Percentiles rank a stretch among this genome's conserved stretches.
Evolutionary conservation across 2,329 filamentous ascomycete species (phyloP).

Genomic region (Dryadomyces quercus-mongolicae): DNA sequence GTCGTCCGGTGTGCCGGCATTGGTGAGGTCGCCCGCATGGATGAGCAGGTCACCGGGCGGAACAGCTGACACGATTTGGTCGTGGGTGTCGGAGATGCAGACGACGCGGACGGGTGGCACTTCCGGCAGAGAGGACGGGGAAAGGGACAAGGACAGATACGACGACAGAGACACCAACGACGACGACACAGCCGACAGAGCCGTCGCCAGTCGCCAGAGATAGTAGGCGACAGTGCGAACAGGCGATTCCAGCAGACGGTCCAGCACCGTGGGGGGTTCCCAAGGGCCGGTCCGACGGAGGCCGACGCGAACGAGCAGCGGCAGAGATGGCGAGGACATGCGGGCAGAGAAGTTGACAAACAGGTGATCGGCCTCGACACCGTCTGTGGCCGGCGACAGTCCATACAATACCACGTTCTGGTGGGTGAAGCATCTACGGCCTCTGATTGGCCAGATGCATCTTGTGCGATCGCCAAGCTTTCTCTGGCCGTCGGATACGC

Average conservation of each 20-base stretch:
- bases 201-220: slow-evolving; percentile 52
- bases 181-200: slow-evolving; percentile 36
- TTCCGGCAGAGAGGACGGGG: slow-evolving; percentile 40
- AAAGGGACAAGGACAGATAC: slow-evolving; percentile 33
- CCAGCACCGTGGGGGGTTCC: slow-evolving; percentile 35
- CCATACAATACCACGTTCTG: too few species aligned
- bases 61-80: slow-evolving; percentile 42
- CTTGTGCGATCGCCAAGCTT: background rate
- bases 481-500: background rate
- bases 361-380: too few species aligned
- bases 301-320: slow-evolving; percentile 10
- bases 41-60: slow-evolving; percentile 76
- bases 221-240: slow-evolving; percentile 49
- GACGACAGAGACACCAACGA: background rate
- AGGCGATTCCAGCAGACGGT: slow-evolving; percentile 56
- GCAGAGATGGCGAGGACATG: background rate
- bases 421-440: too few species aligned
- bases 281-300: slow-evolving; percentile 10
- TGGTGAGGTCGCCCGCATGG: slow-evolving; percentile 77
- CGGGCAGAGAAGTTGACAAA: background rate
- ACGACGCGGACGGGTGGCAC: slow-evolving; percentile 58
- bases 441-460: background rate
- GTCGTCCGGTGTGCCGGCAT: slow-evolving; percentile 56
- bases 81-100: slow-evolving; percentile 85
- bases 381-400: too few species aligned